Percentiles rank a stretch among this genome's conserved stretches.
Evolutionary conservation across 2,329 filamentous ascomycete genomes (phyloP).

Genomic region (Penicillium hesseltinei): DNA sequence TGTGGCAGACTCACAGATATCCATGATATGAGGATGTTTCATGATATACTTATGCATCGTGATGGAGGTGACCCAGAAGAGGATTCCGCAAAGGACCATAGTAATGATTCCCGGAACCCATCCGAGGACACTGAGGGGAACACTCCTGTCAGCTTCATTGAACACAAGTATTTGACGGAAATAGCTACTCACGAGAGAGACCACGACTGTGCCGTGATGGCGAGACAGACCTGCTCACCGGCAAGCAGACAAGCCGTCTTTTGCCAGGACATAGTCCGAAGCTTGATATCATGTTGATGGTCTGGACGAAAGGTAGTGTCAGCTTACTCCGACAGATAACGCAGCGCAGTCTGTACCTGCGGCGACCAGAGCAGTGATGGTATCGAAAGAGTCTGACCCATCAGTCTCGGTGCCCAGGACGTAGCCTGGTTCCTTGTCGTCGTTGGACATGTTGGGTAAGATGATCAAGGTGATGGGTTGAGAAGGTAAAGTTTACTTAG

Average conservation of each 20-base stretch:
- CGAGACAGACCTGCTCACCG: slow-evolving; percentile 52
- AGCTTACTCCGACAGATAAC: not conserved
- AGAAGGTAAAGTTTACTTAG: not conserved
- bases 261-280: slow-evolving; percentile 55
- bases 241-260: slow-evolving; percentile 50
- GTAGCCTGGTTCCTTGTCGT: slow-evolving; percentile 15
- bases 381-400: slow-evolving; percentile 14
- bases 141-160: not conserved
- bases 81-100: slow-evolving; percentile 45
- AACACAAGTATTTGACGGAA: not conserved
- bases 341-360: slow-evolving; percentile 11
- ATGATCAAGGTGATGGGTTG: not conserved
- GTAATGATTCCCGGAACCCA: slow-evolving; percentile 27
- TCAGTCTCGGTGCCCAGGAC: slow-evolving; percentile 11
- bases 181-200: slow-evolving; percentile 43
- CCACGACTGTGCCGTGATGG: slow-evolving; percentile 54
- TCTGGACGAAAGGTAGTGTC: slow-evolving; percentile 11
- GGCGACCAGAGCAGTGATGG: slow-evolving; percentile 21
- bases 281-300: slow-evolving; percentile 46
- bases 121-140: slow-evolving; percentile 15
- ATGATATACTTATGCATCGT: slow-evolving; percentile 55
- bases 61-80: slow-evolving; percentile 53
- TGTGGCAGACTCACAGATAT: slow-evolving; percentile 43
- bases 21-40: slow-evolving; percentile 51
- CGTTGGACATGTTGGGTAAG: slow-evolving; percentile 7